phyloP scores from a whole-genome alignment of 2,329 filamentous ascomycete species.

The Microdochium bolleyi region DNA sequence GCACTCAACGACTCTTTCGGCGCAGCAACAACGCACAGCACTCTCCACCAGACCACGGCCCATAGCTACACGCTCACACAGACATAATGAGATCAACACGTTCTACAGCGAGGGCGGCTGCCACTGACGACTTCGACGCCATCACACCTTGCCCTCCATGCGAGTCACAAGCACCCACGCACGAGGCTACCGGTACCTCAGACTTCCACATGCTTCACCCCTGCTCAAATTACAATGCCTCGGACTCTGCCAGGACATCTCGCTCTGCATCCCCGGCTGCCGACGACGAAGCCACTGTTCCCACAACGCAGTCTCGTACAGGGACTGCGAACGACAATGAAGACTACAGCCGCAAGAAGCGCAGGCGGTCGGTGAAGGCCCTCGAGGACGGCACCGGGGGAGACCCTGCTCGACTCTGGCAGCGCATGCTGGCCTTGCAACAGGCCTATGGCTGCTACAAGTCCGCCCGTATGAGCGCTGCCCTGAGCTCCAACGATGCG shows the following conservation, averaged over 20 bases:
- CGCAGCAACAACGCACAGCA: neutral
- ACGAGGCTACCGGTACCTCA: constrained; percentile 2
- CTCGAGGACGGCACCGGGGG: constrained; percentile 25
- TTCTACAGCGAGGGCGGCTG: constrained; percentile 1
- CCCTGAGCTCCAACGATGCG: constrained; percentile 30
- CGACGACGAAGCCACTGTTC: constrained; percentile 5
- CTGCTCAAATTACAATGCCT: constrained; percentile 4
- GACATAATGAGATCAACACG: neutral
- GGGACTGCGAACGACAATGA: neutral
- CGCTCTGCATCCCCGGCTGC: constrained; percentile 16
- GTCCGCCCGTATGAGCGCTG: constrained; percentile 38
- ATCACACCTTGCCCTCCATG: constrained; percentile 21
- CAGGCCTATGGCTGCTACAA: constrained; percentile 38
- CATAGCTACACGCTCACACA: neutral
- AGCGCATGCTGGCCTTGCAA: constrained; percentile 40
- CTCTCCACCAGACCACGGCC: neutral
- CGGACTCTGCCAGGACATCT: constrained; percentile 1
- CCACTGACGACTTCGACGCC: constrained; percentile 21
- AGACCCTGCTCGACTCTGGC: constrained; percentile 34
- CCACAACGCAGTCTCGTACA: neutral
- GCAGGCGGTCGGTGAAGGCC: constrained; percentile 17
- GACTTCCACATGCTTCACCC: constrained; percentile 5
- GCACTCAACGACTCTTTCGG: neutral
- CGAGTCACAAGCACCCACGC: neutral
- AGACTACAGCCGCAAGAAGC: neutral